Base-by-base conservation (phyloP, 1,284 basidiomycete genomes). In the Ganoderma lingzhi region DNA sequence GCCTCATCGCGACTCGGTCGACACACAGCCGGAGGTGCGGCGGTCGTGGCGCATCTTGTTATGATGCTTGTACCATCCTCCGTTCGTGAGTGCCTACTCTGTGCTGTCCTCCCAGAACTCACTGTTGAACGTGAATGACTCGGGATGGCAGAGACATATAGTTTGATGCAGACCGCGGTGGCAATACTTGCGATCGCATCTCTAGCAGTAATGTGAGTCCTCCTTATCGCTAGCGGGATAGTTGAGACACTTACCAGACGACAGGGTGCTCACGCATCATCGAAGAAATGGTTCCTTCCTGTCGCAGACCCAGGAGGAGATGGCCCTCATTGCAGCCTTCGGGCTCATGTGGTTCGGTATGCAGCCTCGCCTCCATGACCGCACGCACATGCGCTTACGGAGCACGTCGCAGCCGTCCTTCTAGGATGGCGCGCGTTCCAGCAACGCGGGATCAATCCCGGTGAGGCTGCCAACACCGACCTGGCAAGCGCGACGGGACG, bases 281-380 rank as follows among this genome's bases (percentile, higher is more conserved):
- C 85, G 85, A 68, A 83, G 81, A 75, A 84, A 86, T 64, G 85
- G 82, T 12, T 84, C 85, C 63, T 75, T 91, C 68, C 79, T 94
- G 73, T 88, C 89, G 56, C 87, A 88, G 74, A 84, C 82, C 61
- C 92, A 94, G 75, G 91, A 93, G 75, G 91, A 94, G 75, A 84
- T 88, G 78, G 81, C 91, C 30, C 78, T 94, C 78, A 90, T 94
- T 71, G 87, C 82, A 6, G 89, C 89, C 5, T 85, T 93, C 65
- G 92, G 88, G 10, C 79, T 93, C 69, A 87, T 92, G 77, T 93
- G 90, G 90, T 82, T 93, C 66, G 91, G 92, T 93, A 77, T 76
- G 87, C 59, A 66, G 56, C 28, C 17, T 0, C 28, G 23, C 28
- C 30, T 15, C 39, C n/a, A 6, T 61, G 23, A 2, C 2, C n/a